A percentile compares a stretch with the other conserved stretches of the same genome.
phyloP scores from a whole-genome alignment of 208 protist species.

The Leishmania martiniquensis region DNA sequence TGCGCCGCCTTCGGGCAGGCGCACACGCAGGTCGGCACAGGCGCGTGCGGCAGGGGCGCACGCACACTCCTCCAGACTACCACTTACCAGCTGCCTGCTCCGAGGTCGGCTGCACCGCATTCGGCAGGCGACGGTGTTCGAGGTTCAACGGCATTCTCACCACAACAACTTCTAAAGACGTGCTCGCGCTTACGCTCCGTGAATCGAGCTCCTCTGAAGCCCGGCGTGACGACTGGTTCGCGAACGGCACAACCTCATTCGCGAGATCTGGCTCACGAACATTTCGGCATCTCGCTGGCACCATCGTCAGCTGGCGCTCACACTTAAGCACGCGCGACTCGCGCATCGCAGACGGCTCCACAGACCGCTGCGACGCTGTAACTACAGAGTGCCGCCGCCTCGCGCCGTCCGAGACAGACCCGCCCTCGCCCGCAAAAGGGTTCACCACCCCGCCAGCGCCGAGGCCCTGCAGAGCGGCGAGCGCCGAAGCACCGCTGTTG shows the following conservation, averaged over 20 bases:
- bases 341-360: neutral
- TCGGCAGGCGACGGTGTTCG: neutral
- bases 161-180: neutral
- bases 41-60: neutral
- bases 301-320: neutral
- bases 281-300: neutral
- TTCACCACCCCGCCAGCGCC: neutral
- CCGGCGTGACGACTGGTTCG: neutral
- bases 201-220: neutral
- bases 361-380: neutral
- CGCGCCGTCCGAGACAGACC: neutral
- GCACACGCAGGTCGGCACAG: neutral
- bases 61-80: neutral
- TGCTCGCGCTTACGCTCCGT: neutral
- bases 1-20: no score
- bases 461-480: neutral
- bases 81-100: neutral
- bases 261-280: neutral
- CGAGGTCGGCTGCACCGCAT: neutral
- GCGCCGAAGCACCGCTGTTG: constrained; percentile 21
- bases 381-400: neutral
- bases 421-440: neutral
- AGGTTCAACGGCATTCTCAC: neutral
- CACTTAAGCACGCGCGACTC: neutral
- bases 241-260: constrained; percentile 1